Conservation (phyloP, 306 rosid species). For the Cicer pinnatifidum region DNA sequence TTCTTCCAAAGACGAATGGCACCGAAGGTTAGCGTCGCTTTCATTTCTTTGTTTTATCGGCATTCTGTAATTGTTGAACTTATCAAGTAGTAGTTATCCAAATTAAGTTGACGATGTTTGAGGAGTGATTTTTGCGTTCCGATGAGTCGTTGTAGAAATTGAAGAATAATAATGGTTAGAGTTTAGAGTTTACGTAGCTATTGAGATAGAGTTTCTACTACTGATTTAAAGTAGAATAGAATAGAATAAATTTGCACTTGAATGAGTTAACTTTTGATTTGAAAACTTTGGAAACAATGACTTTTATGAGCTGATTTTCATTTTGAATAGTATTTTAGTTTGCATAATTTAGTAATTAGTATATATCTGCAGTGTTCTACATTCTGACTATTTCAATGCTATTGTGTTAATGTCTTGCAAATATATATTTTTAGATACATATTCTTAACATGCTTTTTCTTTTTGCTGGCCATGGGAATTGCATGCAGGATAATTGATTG, state of each 20-base stretch:
- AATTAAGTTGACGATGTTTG: not conserved
- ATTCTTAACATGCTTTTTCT: not conserved
- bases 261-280: slow-evolving; percentile 30
- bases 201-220: slow-evolving; percentile 5
- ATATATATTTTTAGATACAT: slow-evolving; percentile 7
- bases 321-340: not conserved
- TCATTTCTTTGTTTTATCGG: not conserved
- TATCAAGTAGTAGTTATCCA: slow-evolving; percentile 19
- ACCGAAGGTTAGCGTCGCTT: slow-evolving; percentile 65
- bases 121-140: not conserved
- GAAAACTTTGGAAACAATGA: slow-evolving; percentile 21
- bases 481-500: slow-evolving; percentile 73
- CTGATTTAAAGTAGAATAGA: not conserved
- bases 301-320: slow-evolving; percentile 5
- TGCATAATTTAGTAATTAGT: slow-evolving; percentile 1
- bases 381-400: slow-evolving; percentile 13
- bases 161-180: not conserved
- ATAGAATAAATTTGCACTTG: slow-evolving; percentile 12
- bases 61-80: not conserved
- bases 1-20: slow-evolving; percentile 93
- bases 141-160: not conserved
- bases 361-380: slow-evolving; percentile 7
- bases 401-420: slow-evolving; percentile 33
- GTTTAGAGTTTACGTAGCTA: not conserved
- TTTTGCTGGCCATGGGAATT: slow-evolving; percentile 38